Evolutionary conservation across 2,329 filamentous ascomycete species (phyloP).

Genomic region (Periglandula ipomoeae): DNA sequence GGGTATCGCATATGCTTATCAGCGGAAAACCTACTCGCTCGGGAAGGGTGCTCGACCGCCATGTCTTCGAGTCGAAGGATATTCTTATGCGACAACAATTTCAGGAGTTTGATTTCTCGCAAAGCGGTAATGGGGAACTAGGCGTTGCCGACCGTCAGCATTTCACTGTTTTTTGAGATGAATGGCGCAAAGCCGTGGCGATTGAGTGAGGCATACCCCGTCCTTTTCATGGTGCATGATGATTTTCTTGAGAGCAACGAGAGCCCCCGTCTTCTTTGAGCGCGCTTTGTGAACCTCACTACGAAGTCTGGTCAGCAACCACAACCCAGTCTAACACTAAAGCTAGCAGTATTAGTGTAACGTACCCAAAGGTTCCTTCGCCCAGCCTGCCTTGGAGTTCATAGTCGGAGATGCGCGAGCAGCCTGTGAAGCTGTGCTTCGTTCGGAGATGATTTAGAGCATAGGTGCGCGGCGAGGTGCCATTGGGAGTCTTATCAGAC

Average conservation of each 20-base stretch:
- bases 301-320: background rate
- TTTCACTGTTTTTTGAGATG: background rate
- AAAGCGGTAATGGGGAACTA: slow-evolving; percentile 96
- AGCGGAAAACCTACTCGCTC: slow-evolving; percentile 39
- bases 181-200: too few relatives aligned
- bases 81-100: slow-evolving; percentile 87
- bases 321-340: background rate
- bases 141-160: slow-evolving; percentile 5
- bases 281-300: slow-evolving; percentile 87
- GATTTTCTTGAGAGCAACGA: slow-evolving; percentile 95
- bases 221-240: slow-evolving; percentile 99
- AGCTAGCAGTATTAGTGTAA: slow-evolving; percentile 10
- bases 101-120: slow-evolving; percentile 94
- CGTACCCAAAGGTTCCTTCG: slow-evolving; percentile 88
- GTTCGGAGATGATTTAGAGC: slow-evolving; percentile 47
- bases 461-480: slow-evolving; percentile 45
- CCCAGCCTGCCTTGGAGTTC: slow-evolving; percentile 76
- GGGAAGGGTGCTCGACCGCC: slow-evolving; percentile 73
- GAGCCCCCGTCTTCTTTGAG: slow-evolving; percentile 61
- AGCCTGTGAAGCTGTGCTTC: slow-evolving; percentile 64
- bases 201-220: slow-evolving; percentile 50
- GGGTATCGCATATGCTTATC: background rate
- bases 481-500: slow-evolving; percentile 23
- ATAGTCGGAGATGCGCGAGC: slow-evolving; percentile 74
- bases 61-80: slow-evolving; percentile 86